Percentiles rank a stretch among this genome's conserved stretches.
Evolutionary conservation across 768 basidiomycete genomes (phyloP).

Genomic region (Panaeolus papilionaceus): DNA sequence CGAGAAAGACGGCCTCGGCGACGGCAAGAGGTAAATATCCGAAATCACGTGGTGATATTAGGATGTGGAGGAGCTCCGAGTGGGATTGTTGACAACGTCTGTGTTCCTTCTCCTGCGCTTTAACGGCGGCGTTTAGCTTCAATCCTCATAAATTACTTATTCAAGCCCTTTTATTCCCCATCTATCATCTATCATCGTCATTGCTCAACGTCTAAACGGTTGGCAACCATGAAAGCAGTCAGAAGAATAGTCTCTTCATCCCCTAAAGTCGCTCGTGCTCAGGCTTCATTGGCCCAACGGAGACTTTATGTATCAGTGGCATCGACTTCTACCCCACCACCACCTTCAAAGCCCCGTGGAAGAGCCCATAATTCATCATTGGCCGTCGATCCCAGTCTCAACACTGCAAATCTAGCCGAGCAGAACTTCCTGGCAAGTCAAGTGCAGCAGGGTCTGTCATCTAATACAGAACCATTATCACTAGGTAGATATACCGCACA

Average conservation of each 20-base stretch:
- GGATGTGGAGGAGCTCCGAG: slow-evolving; percentile 23
- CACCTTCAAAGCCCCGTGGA: slow-evolving; percentile 28
- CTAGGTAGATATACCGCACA: background rate
- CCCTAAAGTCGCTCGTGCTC: background rate
- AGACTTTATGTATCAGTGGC: slow-evolving; percentile 24
- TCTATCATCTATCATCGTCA: background rate
- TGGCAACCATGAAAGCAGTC: slow-evolving; percentile 37
- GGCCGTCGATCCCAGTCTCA: slow-evolving; percentile 35
- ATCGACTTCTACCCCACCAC: slow-evolving; percentile 21
- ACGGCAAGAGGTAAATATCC: slow-evolving; percentile 1
- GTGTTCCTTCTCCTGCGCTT: slow-evolving; percentile 22
- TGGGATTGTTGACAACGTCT: slow-evolving; percentile 15
- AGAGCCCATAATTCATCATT: slow-evolving; percentile 43
- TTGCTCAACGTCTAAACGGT: background rate
- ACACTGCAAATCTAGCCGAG: slow-evolving; percentile 19
- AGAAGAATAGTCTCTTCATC: slow-evolving; percentile 33
- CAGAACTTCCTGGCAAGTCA: background rate
- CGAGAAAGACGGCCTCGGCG: background rate
- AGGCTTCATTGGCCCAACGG: slow-evolving; percentile 23
- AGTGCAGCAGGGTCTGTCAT: background rate
- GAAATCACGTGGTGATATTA: slow-evolving; percentile 21
- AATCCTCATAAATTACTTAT: slow-evolving; percentile 9
- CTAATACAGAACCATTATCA: background rate
- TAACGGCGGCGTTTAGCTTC: slow-evolving; percentile 32
- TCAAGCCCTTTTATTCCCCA: slow-evolving; percentile 1